Base-by-base conservation (phyloP, 176 grass and related monocot species). In the Oryza meridionalis region DNA sequence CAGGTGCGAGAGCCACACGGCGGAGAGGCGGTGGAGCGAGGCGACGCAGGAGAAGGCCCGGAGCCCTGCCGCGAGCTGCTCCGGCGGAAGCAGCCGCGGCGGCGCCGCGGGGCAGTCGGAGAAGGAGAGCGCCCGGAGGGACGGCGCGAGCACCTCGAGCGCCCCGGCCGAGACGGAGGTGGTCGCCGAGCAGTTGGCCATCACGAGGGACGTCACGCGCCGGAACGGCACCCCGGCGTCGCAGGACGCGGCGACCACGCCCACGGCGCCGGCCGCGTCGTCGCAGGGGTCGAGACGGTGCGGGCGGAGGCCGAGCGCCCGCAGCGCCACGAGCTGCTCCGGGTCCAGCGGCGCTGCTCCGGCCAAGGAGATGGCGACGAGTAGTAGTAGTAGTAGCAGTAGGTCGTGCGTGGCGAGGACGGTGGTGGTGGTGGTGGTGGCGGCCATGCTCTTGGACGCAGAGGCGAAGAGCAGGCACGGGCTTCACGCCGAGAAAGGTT, bases 161-260 rank as follows among this genome's bases (percentile, higher is more conserved):
- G 90, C 91, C 0, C 91, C 92, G 27, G 82, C 9, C 1, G 96
- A 88, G 70, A 99, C 89, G 75, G 94, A 89, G 66, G 87, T 73
- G 86, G 91, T 90, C 6, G 73, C 88, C 40, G 91, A 95, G 91
- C 93, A 99, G 85, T 94, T 91, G 59, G 91, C 44, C 21, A 99
- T 93, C 35, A 61, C 83, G 29, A 99, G 96, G 9, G 96, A 90
- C 9, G 82, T 88, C 0, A 99, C 88, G 77, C 87, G 96, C 0
- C 96, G 93, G 81, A 94, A 92, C 6, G 96, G 93, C 21, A 67
- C 6, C 2, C 82, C 89, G 51, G 73, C 87, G 85, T 98, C 89
- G 87, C 93, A 99, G 51, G 89, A 83, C 4, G 89, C 90, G 49
- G 84, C 82, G 76, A 91, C 84, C 67, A 77, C 71, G 3, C 9